phyloP scores from a whole-genome alignment of 163 green algal genomes.

The Picocystis sp. region DNA sequence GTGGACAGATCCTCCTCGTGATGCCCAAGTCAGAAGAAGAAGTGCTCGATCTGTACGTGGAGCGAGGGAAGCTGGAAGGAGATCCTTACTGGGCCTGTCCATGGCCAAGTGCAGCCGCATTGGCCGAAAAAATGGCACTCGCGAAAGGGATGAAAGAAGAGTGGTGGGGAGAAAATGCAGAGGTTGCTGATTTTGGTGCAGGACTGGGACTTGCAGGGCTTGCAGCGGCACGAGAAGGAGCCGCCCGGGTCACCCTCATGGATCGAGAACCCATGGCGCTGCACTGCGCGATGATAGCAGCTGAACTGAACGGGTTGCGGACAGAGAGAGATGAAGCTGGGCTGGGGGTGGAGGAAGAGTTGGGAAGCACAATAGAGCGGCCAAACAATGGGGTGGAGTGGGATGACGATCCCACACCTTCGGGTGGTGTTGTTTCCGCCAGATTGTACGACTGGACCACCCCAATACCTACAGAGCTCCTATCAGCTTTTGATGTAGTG shows the following conservation, averaged over 20 bases:
- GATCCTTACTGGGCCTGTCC: constrained; percentile 65
- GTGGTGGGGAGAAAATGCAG: constrained; percentile 5
- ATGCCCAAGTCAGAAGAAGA: too few relatives aligned
- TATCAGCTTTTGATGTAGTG: constrained; percentile 44
- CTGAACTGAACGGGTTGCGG: constrained; percentile 9
- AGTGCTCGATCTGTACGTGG: too few relatives aligned
- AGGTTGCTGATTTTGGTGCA: constrained; percentile 5
- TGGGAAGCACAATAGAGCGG: too few relatives aligned
- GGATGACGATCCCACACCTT: not conserved
- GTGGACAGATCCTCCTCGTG: too few relatives aligned
- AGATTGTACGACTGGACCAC: constrained; percentile 10
- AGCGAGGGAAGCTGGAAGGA: constrained; percentile 21
- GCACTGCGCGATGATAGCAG: constrained; percentile 43
- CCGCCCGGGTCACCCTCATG: constrained; percentile 39
- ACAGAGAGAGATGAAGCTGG: too few relatives aligned
- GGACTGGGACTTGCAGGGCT: constrained; percentile 9
- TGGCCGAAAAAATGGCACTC: constrained; percentile 25
- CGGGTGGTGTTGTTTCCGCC: constrained; percentile 11
- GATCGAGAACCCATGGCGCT: constrained; percentile 63
- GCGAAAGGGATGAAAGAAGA: not conserved
- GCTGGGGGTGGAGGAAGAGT: too few relatives aligned
- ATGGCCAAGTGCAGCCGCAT: constrained; percentile 63
- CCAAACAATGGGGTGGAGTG: not conserved
- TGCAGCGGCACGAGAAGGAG: constrained; percentile 1
- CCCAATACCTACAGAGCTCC: constrained; percentile 2